Evolutionary conservation across 495 filamentous ascomycete species (phyloP).

Genomic region (Neurospora tetraspora): DNA sequence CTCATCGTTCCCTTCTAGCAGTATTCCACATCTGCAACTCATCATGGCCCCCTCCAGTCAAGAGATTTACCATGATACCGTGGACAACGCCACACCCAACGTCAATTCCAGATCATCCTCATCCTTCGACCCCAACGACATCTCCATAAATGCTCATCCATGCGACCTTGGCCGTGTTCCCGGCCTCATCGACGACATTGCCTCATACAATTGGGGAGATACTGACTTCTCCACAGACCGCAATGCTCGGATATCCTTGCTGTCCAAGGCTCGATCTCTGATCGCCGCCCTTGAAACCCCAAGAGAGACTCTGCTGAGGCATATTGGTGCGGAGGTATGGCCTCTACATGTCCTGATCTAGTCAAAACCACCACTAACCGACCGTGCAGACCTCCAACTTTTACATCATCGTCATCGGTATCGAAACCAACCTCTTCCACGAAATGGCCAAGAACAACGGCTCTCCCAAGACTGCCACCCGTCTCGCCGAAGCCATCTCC

Average conservation of each 20-base stretch:
- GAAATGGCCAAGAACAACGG: constrained; percentile 6
- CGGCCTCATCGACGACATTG: constrained; percentile 9
- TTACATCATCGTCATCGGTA: constrained; percentile 3
- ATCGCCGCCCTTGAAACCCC: constrained; percentile 23
- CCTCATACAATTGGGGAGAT: neutral
- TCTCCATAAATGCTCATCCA: constrained; percentile 6
- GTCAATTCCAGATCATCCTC: neutral
- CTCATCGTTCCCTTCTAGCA: neutral
- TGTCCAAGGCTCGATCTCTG: constrained; percentile 18
- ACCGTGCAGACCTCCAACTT: constrained; percentile 6
- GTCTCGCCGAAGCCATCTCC: constrained; percentile 3
- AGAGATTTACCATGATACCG: neutral
- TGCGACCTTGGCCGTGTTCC: constrained; percentile 9
- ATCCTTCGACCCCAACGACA: constrained; percentile 3
- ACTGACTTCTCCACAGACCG: constrained; percentile 3
- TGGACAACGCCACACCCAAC: neutral
- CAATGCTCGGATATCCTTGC: constrained; percentile 8
- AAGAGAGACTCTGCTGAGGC: constrained; percentile 26
- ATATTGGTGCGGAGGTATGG: constrained; percentile 22
- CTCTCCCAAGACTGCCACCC: constrained; percentile 6
- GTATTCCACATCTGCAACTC: neutral
- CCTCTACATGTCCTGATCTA: neutral
- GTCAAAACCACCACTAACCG: neutral
- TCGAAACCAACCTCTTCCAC: constrained; percentile 11
- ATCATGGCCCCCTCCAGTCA: neutral